Evolutionary conservation across 306 rosid species (phyloP).

Genomic region (Cicer chorassanicum): DNA sequence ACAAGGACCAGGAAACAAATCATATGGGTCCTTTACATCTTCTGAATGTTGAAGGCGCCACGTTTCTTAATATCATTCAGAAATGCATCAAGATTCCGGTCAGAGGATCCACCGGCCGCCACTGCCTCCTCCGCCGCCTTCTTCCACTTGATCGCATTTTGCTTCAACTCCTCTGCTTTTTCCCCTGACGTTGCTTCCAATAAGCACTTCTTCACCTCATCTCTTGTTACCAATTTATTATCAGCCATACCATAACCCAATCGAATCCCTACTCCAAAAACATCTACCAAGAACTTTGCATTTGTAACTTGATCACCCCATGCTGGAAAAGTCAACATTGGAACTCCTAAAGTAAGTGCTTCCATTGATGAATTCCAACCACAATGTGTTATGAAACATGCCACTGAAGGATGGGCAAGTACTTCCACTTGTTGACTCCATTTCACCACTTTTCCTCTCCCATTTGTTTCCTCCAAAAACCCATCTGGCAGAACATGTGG

Average conservation of each 20-base stretch:
- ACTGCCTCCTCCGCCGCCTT: constrained; percentile 60
- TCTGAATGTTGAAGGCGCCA: background rate
- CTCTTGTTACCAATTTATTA: constrained; percentile 50
- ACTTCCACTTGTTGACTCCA: constrained; percentile 80
- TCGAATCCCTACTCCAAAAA: constrained; percentile 56
- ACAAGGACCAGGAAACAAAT: too few relatives aligned
- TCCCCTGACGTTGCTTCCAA: constrained; percentile 57
- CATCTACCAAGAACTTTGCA: constrained; percentile 71
- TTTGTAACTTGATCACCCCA: constrained; percentile 87
- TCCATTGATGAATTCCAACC: constrained; percentile 86
- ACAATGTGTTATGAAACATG: constrained; percentile 74
- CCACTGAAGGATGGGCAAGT: constrained; percentile 59
- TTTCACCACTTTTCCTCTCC: constrained; percentile 58
- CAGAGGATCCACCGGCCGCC: constrained; percentile 64
- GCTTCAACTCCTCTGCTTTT: constrained; percentile 59
- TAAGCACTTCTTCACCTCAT: constrained; percentile 56
- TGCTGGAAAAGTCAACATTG: constrained; percentile 70
- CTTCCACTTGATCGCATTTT: constrained; percentile 55
- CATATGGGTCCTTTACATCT: background rate
- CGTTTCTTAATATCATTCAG: constrained; percentile 46
- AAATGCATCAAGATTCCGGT: constrained; percentile 52
- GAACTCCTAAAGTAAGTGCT: constrained; percentile 60
- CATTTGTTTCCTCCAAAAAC: constrained; percentile 52
- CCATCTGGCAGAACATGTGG: constrained; percentile 56
- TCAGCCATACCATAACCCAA: constrained; percentile 47